Base-by-base conservation (phyloP, 2,329 filamentous ascomycete species). In the Parascedosporium putredinis region DNA sequence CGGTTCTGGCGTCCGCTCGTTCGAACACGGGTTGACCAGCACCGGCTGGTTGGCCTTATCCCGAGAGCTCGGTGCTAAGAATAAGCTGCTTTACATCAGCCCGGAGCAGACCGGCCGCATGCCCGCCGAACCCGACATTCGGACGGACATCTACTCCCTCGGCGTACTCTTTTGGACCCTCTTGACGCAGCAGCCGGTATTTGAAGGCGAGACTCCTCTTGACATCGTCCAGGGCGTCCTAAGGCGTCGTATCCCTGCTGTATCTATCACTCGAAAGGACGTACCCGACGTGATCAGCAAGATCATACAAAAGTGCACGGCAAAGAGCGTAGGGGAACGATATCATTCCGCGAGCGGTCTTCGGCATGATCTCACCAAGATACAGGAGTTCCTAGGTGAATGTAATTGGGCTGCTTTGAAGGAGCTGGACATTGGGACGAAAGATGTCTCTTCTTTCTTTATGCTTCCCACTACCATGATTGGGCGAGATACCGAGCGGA, bases 61-160 rank as follows among this genome's bases (percentile, higher is more conserved):
- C 10, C 84, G 85, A 52, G 87, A 96, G 62, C 68, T 89, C 6
- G 90, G 90, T 2, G 87, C 89, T 36, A 89, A 88, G 66, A 84
- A 90, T 61, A 95, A 95, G 65, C 72, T 97, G 18, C 81, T 90
- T 47, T 96, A 88, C 61, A 94, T 96, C 61, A 91, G 89, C 44
- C 90, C 91, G 0, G 91, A 97, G 62, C 91, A 96, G 69, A 96
- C 91, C 2, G 91, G 91, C 12, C 83, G 91, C 18, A 85, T 96
- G 77, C 87, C 89, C 2, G 88, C 87, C 3, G 90, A 96, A 63
- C 91, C 91, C 1, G 91, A 96, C 65, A 87, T 79, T 40, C 79
- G 91, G 36, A 96, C 91, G 14, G 91, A 97, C 64, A 94, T 96
- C 27, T 96, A 96, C 68, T 90, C 88, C 1, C 71, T 96, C 1